phyloP scores from a whole-genome alignment of 2,329 filamentous ascomycete genomes.

The Chalara sp. region DNA sequence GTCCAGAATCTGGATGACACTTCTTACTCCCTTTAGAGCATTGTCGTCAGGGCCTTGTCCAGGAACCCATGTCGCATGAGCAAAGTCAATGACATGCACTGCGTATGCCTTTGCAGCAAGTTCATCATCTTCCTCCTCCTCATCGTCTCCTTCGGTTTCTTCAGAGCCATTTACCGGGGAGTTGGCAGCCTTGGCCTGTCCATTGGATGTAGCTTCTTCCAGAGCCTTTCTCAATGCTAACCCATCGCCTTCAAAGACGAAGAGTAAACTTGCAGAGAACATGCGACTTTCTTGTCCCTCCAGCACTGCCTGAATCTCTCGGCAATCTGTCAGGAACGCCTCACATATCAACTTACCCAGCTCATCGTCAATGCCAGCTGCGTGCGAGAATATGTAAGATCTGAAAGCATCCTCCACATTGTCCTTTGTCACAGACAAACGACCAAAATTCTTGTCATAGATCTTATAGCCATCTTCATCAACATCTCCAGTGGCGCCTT shows the following conservation, averaged over 20 bases:
- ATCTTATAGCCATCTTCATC: slow-evolving; percentile 48
- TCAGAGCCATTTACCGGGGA: slow-evolving; percentile 19
- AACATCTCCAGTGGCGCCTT: slow-evolving; percentile 44
- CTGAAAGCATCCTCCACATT: slow-evolving; percentile 50
- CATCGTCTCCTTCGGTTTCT: slow-evolving; percentile 33
- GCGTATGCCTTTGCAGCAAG: slow-evolving; percentile 61
- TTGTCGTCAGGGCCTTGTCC: slow-evolving; percentile 86
- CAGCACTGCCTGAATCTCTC: slow-evolving; percentile 45
- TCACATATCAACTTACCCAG: slow-evolving; percentile 48
- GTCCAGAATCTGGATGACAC: slow-evolving; percentile 63
- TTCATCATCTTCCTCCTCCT: slow-evolving; percentile 49
- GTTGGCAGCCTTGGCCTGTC: slow-evolving; percentile 19
- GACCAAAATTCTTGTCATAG: slow-evolving; percentile 59
- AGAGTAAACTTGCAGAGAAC: slow-evolving; percentile 50
- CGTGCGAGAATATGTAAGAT: slow-evolving; percentile 50
- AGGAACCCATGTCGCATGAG: slow-evolving; percentile 76
- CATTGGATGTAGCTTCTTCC: slow-evolving; percentile 23
- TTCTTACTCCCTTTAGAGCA: slow-evolving; percentile 65
- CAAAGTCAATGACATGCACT: slow-evolving; percentile 93
- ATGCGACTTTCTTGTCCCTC: slow-evolving; percentile 52
- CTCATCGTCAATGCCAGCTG: slow-evolving; percentile 52
- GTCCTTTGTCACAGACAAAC: slow-evolving; percentile 41
- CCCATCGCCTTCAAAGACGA: slow-evolving; percentile 59
- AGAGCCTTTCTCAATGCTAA: slow-evolving; percentile 36
- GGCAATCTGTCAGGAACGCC: slow-evolving; percentile 47